Conservation (phyloP, 2,329 filamentous ascomycete genomes). For the Neurospora crassa region DNA sequence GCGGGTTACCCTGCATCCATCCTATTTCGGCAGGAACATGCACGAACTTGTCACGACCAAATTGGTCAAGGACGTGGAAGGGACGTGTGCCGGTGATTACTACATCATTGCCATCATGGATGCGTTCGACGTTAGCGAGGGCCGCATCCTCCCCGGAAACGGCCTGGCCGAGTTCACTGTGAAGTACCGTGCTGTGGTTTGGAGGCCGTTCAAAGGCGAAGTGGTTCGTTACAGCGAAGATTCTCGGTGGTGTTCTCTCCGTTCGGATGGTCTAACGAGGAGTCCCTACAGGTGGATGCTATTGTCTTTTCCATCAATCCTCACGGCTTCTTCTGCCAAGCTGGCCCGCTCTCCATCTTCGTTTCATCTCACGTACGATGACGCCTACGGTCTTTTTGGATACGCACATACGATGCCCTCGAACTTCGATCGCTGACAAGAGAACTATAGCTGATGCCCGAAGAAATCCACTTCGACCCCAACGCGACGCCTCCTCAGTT, state of each 20-base stretch:
- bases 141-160: conserved; percentile 82
- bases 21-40: conserved; percentile 92
- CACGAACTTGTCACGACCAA: conserved; percentile 83
- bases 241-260: background rate
- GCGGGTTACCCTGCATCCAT: conserved; percentile 88
- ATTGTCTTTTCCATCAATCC: conserved; percentile 86
- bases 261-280: conserved; percentile 2
- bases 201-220: conserved; percentile 96
- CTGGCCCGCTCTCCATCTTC: conserved; percentile 69
- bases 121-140: conserved; percentile 88
- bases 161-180: conserved; percentile 93
- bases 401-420: conserved; percentile 15
- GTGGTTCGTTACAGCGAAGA: conserved; percentile 55
- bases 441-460: conserved; percentile 69
- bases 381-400: background rate
- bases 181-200: conserved; percentile 89
- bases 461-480: conserved; percentile 86
- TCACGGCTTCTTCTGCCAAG: conserved; percentile 82
- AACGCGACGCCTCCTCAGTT: conserved; percentile 96
- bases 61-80: conserved; percentile 87
- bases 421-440: background rate
- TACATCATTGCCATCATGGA: conserved; percentile 98
- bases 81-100: conserved; percentile 88
- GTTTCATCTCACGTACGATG: conserved; percentile 67
- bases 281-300: conserved; percentile 65